Base-by-base conservation (phyloP, 2,329 filamentous ascomycete genomes). In the Saccharata proteae region DNA sequence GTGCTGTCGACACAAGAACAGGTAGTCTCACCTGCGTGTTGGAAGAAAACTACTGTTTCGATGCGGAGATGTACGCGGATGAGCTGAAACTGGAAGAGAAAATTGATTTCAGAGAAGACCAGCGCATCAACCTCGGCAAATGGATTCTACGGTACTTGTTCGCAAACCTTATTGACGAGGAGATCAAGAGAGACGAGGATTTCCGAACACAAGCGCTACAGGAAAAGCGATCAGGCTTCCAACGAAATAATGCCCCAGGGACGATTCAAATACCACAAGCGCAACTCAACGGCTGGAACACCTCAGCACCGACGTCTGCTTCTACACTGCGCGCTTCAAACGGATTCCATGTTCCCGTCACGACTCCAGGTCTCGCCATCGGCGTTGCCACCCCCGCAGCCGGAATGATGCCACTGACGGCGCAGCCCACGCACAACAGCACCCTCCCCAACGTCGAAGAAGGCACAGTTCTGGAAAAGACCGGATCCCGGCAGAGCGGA, bases 131-230 rank as follows among this genome's bases (percentile, higher is more conserved):
- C 48, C 74, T 96, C 26, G 90, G 90, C 6, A 93, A 93, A 64
- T 98, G 90, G 90, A 75, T 96, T 26, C 61, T 98, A 37, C 74
- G 90, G 19, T 93, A 94, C 54, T 67, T 98, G 0, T 98, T 98
- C 58, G 76, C 79, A 7, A 80, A 80, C 34, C 65, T 96, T 24
- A 80, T 98, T 32, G 81, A 93, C 38, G 86, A 94, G 52, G 83
- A 96, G 52, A 80, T 93, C 43, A 76, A 71, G 41, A 74, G 83
- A 31, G 90, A 98, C 47, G 75, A 81, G 46, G 62, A 59, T 1
- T 75, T 80, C 49, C 73, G 88, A n/a, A 64, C 73, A 26, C 69
- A 71, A 26, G 59, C 93, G 6, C 71, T 84, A 30, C 69, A 74
- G 19, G 72, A 76, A 38, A 74, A 75, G 44, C 65, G 69, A 17